Evolutionary conservation across 768 basidiomycete species (phyloP).

Genomic region (Pleurotus eryngii): DNA sequence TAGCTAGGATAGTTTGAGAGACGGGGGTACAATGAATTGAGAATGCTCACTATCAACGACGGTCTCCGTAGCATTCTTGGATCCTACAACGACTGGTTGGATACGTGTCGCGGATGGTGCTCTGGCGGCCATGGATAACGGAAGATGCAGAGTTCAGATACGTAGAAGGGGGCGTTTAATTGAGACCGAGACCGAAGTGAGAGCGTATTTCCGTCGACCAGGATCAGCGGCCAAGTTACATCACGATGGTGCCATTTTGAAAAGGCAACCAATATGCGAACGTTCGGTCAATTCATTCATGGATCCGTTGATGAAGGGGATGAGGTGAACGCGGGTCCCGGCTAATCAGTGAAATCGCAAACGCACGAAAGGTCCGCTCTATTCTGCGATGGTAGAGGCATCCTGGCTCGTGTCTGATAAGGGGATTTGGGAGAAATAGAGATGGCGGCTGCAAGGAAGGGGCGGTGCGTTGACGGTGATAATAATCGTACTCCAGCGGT

Average conservation of each 20-base stretch:
- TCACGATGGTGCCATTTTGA: too few species aligned
- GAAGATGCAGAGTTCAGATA: not conserved
- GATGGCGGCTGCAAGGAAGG: not conserved
- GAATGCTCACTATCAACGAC: not conserved
- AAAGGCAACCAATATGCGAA: too few species aligned
- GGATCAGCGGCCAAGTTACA: too few species aligned
- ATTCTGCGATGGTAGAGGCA: slow-evolving; percentile 30
- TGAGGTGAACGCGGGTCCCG: too few species aligned
- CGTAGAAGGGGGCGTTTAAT: not conserved
- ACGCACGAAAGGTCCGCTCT: slow-evolving; percentile 22
- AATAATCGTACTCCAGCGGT: slow-evolving; percentile 10
- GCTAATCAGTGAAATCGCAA: not conserved
- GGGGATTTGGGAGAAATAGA: slow-evolving; percentile 5
- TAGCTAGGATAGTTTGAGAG: not conserved
- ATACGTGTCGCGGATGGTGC: slow-evolving; percentile 3
- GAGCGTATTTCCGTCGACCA: too few species aligned
- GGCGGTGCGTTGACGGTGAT: slow-evolving; percentile 26
- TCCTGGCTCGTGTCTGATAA: slow-evolving; percentile 13
- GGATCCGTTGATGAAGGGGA: not conserved
- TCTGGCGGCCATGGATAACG: slow-evolving; percentile 4
- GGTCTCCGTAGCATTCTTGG: not conserved
- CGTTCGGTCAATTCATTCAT: too few species aligned
- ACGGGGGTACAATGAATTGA: too few species aligned
- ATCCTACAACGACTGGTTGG: not conserved
- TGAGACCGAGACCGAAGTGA: not conserved